phyloP scores from a whole-genome alignment of 2,329 filamentous ascomycete genomes.

The Balansia obtecta region DNA sequence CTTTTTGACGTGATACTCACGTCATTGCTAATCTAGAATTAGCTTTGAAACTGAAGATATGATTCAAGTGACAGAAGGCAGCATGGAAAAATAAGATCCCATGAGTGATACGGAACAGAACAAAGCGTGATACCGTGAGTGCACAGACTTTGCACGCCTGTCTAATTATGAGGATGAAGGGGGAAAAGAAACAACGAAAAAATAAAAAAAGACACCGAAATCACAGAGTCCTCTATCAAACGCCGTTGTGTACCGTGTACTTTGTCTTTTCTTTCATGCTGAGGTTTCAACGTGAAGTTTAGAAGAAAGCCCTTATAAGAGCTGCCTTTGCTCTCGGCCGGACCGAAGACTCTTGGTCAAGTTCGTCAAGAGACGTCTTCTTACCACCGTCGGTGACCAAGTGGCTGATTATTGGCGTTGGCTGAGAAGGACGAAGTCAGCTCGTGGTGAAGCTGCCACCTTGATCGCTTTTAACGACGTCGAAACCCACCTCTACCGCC shows the following conservation, averaged over 20 bases:
- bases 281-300: background rate
- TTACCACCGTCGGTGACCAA: slow-evolving; percentile 41
- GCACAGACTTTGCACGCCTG: slow-evolving; percentile 6
- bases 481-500: slow-evolving; percentile 35
- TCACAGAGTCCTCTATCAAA: slow-evolving; percentile 19
- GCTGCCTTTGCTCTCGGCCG: background rate
- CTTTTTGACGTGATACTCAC: background rate
- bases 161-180: slow-evolving; percentile 9
- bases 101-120: slow-evolving; percentile 5
- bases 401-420: slow-evolving; percentile 38
- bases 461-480: slow-evolving; percentile 18
- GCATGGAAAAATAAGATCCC: background rate
- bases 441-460: slow-evolving; percentile 18
- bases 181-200: slow-evolving; percentile 6
- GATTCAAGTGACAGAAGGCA: background rate
- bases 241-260: slow-evolving; percentile 15
- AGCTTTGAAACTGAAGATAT: background rate
- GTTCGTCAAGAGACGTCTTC: slow-evolving; percentile 4
- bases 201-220: background rate
- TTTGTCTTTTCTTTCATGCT: slow-evolving; percentile 1
- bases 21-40: background rate
- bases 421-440: slow-evolving; percentile 24
- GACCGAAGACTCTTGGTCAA: background rate
- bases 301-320: background rate
- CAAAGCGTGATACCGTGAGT: slow-evolving; percentile 6